Evolutionary conservation across 441 rosid genomes (phyloP).

Genomic region (Pelargonium citronellum): DNA sequence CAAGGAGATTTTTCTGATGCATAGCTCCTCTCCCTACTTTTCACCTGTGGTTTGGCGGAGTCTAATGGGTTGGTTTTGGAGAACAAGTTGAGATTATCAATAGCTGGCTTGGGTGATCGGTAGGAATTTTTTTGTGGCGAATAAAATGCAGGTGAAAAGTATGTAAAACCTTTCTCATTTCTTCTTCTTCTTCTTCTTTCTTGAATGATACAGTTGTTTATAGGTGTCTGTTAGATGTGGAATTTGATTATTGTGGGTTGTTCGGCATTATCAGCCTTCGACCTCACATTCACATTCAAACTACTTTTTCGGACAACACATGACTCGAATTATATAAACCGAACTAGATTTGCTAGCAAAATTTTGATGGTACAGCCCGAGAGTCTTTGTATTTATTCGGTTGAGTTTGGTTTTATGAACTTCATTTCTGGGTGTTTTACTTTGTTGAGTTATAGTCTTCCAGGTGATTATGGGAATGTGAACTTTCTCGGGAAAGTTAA

Average conservation of each 20-base stretch:
- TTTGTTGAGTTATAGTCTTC: no score
- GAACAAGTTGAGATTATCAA: conserved; percentile 16
- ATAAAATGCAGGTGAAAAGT: conserved; percentile 45
- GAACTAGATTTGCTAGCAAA: no score
- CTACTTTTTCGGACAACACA: neutral
- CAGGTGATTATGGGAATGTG: no score
- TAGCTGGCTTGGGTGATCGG: conserved; percentile 24
- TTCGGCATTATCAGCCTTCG: neutral
- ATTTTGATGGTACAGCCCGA: no score
- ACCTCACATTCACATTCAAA: neutral
- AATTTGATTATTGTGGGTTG: neutral
- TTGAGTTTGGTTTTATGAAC: no score
- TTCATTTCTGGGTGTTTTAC: no score
- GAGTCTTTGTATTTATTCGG: no score
- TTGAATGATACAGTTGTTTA: conserved; percentile 11
- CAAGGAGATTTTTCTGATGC: conserved; percentile 24
- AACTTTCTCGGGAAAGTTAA: no score
- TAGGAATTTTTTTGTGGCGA: conserved; percentile 38
- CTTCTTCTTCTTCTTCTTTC: conserved; percentile 14
- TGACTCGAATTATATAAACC: neutral
- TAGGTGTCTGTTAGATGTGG: conserved; percentile 12
- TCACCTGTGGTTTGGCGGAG: conserved; percentile 34
- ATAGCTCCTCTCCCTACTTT: conserved; percentile 26
- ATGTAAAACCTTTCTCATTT: conserved; percentile 23
- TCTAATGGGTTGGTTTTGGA: conserved; percentile 26